Base-by-base conservation (phyloP, 768 basidiomycete genomes). In the Amanita exitialis region DNA sequence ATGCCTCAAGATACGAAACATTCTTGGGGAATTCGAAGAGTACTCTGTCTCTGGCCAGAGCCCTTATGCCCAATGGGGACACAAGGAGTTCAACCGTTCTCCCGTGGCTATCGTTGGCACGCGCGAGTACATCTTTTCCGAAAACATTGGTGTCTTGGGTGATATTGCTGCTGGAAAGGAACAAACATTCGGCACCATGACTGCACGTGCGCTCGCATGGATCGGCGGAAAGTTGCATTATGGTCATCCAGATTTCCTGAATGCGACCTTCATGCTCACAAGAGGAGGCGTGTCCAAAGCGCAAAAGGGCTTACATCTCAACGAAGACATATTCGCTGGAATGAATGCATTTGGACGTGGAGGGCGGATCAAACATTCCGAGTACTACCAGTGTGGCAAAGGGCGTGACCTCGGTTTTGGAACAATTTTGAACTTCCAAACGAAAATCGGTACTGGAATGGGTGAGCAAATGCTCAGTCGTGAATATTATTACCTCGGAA, bases 391-490 rank as follows among this genome's bases (percentile, higher is more conserved):
- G 69, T 98, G 95, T 62, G 95, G 95, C 56, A 97, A 99, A 73
- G 96, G 96, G 51, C 87, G 96, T 70, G 96, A 99, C 74, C 84
- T 99, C 55, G 96, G 96, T 50, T 99, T 99, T 64, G 96, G 96
- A 47, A 99, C 96, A 41, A 98, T 98, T 63, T 74, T 99, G 61
- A 98, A 98, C 67, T 99, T 99, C 82, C 93, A 97, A 74, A 99
- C 96, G 45, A 99, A 99, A 79, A 96, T 99, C 61, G 95, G 95
- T 25, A 96, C 90, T 27, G 96, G 96, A 69, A 99, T 99, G 96
- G 96, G 96, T 60, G 96, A 99, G 68, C 96, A 99, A 64, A 95
- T 98, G 93, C 84, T 99, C 59, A 97, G 93, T 69, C 83, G 96
- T 58, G 96, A 99, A 69, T 99, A 99, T 66, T 99, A 98, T 68